Evolutionary conservation across 257 asterid genomes (phyloP), one percentile per base, ranked within the genome.

Genomic region (Nicotiana tabacum): DNA sequence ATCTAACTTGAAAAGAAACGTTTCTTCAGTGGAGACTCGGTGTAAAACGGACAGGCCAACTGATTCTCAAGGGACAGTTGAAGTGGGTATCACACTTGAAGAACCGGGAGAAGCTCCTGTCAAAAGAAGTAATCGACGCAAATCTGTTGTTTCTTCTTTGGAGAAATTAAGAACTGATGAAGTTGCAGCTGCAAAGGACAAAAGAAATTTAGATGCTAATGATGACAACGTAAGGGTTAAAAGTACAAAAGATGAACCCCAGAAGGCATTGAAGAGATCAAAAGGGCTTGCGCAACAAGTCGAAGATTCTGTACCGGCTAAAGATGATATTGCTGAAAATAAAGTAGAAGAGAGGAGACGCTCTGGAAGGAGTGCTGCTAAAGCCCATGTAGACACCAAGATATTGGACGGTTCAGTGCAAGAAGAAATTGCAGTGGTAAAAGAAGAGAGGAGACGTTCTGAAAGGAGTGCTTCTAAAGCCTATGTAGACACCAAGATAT

Each of bases 351-450:
- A 81, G n/a, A 66, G 81, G 27, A 85, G 90, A 85, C 76, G 89
- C 86, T 83, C 93, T 53, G 86, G 88, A 86, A 84, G 89, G 86
- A 87, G 70, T 56, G 86, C 87, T 83, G 74, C 86, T 48, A 64
- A 18, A 30, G 82, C 11, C 32, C 32, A 18, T 77, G 13, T 32
- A 17, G 32, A 77, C 68, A 56, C 48, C 53, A 37, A 56, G 30
- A 57, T n/a, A 30, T 56, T 77, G 82, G 48, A 56, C 67, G 18
- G 53, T 17, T 24, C 72, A 37, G 77, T 69, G 66, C 84, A 80
- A 82, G 86, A 85, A 80, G 86, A 78, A 55, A 82, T 65, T 83
- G 48, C 32, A 5, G 30, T 53, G 80, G 53, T 56, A 35, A 18
- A 37, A 78, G 82, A 78, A 78, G 82, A 78, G 58, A 24, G 60